Evolutionary conservation across 768 basidiomycete genomes (phyloP), one percentile per base, ranked within the genome.

Genomic region (Lactarius evosmus): DNA sequence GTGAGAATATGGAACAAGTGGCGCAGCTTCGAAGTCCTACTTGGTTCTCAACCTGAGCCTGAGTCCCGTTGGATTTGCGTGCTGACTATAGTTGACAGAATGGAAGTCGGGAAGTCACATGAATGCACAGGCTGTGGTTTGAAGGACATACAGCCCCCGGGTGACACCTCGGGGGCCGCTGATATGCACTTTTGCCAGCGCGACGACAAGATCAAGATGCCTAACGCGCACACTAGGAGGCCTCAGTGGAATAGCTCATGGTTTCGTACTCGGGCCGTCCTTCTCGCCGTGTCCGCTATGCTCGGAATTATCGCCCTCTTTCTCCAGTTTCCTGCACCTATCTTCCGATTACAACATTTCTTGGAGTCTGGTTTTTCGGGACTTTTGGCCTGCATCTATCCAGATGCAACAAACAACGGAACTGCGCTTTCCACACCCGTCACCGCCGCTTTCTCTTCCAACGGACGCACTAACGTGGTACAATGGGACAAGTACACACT

Each of bases 401-500:
- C 40, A n/a, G 8, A 34, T 8, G 17, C 27, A 27, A 50, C 19
- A 29, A 30, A 19, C 22, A 25, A 44, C 6, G 56, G n/a, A 36
- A 25, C 17, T 38, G 7, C 22, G 14, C 27, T 52, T 25, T 11
- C 32, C 17, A n/a, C 3, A 27, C 32, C 49, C 25, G 44, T 29
- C n/a, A n/a, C 38, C 16, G 5, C 30, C 12, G 19, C 50, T 25
- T 51, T 49, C 46, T 58, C 61, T 38, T 57, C 57, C 19, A 69
- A 69, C 49, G 58, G 61, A 27, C 59, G 68, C 14, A 67, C 66
- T 2, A 41, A 61, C 27, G 32, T 58, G 46, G 62, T 69, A 36
- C 68, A 69, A 36, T 69, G 68, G 68, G 68, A 69, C 56, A 46
- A 59, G 8, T 67, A 69, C 60, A 64, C 66, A 19, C 66, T 69